Percentiles rank a stretch among this genome's conserved stretches.
Conservation (phyloP, 2,329 filamentous ascomycete genomes). For the Knoxdaviesia capensis region DNA sequence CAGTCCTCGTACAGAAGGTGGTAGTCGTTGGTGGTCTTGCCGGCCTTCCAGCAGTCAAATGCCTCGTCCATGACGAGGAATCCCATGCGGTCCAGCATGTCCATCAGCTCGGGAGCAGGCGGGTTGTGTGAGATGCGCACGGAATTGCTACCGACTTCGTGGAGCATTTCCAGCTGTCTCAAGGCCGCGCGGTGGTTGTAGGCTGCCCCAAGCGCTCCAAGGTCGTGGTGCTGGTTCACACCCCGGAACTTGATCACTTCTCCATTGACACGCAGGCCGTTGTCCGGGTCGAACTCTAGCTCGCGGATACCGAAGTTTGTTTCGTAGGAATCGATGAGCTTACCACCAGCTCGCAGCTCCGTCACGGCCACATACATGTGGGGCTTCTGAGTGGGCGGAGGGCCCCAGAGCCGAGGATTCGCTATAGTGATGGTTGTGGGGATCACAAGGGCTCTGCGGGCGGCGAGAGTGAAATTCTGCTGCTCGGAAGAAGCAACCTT, state of each 20-base stretch:
- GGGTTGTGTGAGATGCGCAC: slow-evolving; percentile 32
- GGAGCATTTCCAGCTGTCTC: slow-evolving; percentile 26
- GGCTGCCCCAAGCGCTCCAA: slow-evolving; percentile 26
- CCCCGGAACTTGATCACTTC: slow-evolving; percentile 22
- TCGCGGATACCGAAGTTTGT: slow-evolving; percentile 28
- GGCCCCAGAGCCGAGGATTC: slow-evolving; percentile 26
- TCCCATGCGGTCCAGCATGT: slow-evolving; percentile 26
- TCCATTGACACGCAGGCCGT: slow-evolving; percentile 26
- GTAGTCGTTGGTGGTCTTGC: slow-evolving; percentile 27
- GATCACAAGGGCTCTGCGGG: not conserved
- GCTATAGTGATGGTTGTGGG: slow-evolving; percentile 2
- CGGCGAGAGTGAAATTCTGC: slow-evolving; percentile 6
- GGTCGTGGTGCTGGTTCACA: slow-evolving; percentile 28
- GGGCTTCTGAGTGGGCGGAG: slow-evolving; percentile 21
- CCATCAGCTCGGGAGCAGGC: slow-evolving; percentile 26
- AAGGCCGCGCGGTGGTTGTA: slow-evolving; percentile 27
- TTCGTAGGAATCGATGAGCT: slow-evolving; percentile 21
- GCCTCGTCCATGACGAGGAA: slow-evolving; percentile 32
- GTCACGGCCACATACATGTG: slow-evolving; percentile 27
- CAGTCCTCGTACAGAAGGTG: slow-evolving; percentile 30
- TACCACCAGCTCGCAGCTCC: slow-evolving; percentile 10
- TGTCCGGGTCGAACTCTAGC: slow-evolving; percentile 14
- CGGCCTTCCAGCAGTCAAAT: slow-evolving; percentile 28
- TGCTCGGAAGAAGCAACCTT: slow-evolving; percentile 15
- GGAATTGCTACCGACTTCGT: slow-evolving; percentile 27